Base-by-base conservation (phyloP, 352 stramenopile species). In the Pythium myriotylum region DNA sequence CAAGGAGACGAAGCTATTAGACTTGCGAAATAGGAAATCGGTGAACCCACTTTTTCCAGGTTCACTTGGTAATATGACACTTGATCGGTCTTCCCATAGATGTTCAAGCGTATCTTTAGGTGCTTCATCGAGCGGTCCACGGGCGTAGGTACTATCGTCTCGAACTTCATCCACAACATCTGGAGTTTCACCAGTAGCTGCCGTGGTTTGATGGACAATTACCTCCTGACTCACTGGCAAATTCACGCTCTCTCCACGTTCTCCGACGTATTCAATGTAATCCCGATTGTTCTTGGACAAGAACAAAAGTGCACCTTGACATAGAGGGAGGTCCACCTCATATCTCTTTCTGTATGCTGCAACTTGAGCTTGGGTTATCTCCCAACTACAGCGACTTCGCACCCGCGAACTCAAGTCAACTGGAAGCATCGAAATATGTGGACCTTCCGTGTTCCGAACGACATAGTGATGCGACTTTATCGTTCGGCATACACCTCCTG, bases 391-490 rank as follows among this genome's bases (percentile, higher is more conserved):
- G 55, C 40, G 0, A 55, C n/a, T n/a, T n/a, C 55, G 35, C 55
- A 19, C 26, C 49, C 19, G 2, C 20, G 42, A 20, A 17, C 27
- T 35, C n/a, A 35, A 22, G 9, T 55, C 47, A 2, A 51, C 48
- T 0, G 53, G 58, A 7, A 72, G 20, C 49, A 67, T 63, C 6
- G 5, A 3, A 3, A 72, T 0, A 24, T 55, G 60, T 0, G 62
- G 54, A 0, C 68, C 62, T 6, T 53, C 48, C 4, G 54, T 69
- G 32, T 65, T 69, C 40, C 64, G 59, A 4, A 64, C 62, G 17
- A 69, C 35, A 23, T 64, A 69, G 24, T 69, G 62, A 35, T 69
- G 62, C 3, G 62, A 59, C 5, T 57, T 55, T 12, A 72, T 48
- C 0, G 45, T 65, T 0, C 54, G 41, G 7, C 46, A 56, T 0